phyloP scores from a whole-genome alignment of 805 yeast species.

The Priceomyces fermenticarens region DNA sequence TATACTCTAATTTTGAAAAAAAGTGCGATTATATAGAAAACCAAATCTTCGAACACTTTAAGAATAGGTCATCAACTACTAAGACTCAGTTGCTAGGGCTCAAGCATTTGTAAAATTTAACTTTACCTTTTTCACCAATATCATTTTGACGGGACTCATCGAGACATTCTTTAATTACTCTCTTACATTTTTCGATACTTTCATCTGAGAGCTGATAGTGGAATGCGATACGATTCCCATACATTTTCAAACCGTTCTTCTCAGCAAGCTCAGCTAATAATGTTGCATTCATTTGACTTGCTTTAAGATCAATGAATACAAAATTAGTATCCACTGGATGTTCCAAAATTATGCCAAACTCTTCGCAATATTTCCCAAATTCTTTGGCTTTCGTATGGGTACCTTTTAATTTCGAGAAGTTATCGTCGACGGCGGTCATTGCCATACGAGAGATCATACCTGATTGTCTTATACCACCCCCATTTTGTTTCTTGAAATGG shows the following conservation, averaged over 20 bases:
- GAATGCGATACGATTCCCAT: constrained; percentile 78
- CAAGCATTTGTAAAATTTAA: constrained; percentile 7
- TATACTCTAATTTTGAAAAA: too few species aligned
- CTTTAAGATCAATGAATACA: constrained; percentile 35
- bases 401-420: constrained; percentile 25
- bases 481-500: constrained; percentile 42
- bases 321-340: constrained; percentile 41
- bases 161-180: constrained; percentile 55
- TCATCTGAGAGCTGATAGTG: constrained; percentile 49
- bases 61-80: too few species aligned
- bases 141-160: constrained; percentile 55
- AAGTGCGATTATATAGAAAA: too few species aligned
- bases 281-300: constrained; percentile 26
- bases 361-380: constrained; percentile 28
- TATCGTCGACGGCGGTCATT: constrained; percentile 37
- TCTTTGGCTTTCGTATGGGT: constrained; percentile 36
- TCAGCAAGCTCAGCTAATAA: constrained; percentile 36
- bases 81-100: too few species aligned
- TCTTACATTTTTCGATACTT: constrained; percentile 37
- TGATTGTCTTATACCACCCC: constrained; percentile 44
- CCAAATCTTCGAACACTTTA: too few species aligned
- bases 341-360: constrained; percentile 26
- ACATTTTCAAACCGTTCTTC: constrained; percentile 59
- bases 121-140: constrained; percentile 12
- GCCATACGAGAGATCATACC: constrained; percentile 43